A percentile compares a stretch with the other conserved stretches of the same genome.
Evolutionary conservation across 1,284 basidiomycete genomes (phyloP).

Genomic region (Ganoderma leucocontextum): DNA sequence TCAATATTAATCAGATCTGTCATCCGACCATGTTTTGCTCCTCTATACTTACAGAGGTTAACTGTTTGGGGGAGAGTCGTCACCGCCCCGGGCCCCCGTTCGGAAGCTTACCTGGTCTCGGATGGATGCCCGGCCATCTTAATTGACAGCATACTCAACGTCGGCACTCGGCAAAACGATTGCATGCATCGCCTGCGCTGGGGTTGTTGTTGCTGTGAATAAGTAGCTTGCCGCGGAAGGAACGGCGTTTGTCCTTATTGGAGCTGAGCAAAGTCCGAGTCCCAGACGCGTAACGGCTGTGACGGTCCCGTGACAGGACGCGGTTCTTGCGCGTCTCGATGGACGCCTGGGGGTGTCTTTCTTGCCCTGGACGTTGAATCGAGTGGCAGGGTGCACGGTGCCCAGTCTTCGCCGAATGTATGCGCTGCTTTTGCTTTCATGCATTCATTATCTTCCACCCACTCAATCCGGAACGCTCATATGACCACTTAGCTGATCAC

Average conservation of each 20-base stretch:
- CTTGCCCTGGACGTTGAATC: conserved; percentile 6
- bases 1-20: conserved; percentile 2
- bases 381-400: conserved; percentile 24
- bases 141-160: not conserved
- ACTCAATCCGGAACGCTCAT: not conserved
- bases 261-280: not conserved
- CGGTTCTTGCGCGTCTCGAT: conserved; percentile 24
- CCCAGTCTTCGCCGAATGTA: conserved; percentile 17
- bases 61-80: not conserved
- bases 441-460: conserved; percentile 9
- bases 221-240: not conserved
- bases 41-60: not conserved
- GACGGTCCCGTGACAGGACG: conserved; percentile 29
- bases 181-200: not conserved
- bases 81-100: not conserved
- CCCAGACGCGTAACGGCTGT: conserved; percentile 18
- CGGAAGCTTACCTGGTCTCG: not conserved
- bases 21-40: not conserved
- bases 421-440: conserved; percentile 26
- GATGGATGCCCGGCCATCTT: not conserved
- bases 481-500: conserved; percentile 9
- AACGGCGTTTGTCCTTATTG: not conserved
- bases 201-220: not conserved
- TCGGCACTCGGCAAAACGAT: not conserved
- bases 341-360: conserved; percentile 15